These are phyloP conservation scores for Claviceps purpurea DNA, from an alignment of 2,329 filamentous ascomycete genomes.

Conservation along the genomic window DNA sequence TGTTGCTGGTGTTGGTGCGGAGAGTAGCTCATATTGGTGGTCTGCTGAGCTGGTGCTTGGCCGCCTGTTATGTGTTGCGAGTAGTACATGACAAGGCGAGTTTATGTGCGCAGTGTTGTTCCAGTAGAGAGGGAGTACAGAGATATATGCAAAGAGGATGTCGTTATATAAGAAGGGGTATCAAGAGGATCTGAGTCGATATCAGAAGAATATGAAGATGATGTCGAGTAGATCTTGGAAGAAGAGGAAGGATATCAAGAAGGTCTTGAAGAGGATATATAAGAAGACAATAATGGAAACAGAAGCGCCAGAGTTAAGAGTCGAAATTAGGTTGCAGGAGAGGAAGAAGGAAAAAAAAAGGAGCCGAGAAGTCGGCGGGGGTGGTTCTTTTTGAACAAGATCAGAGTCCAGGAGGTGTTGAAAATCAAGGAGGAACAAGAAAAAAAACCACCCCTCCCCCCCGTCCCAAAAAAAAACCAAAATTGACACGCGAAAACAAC, in stretches of 20 bases:
- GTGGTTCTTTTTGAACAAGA: slow-evolving; percentile 6
- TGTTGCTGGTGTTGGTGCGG: slow-evolving; percentile 13
- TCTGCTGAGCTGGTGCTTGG: slow-evolving; percentile 61
- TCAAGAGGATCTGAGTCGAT: slow-evolving; percentile 39
- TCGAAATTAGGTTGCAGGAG: background rate
- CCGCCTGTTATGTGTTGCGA: slow-evolving; percentile 66
- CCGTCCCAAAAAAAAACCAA: background rate
- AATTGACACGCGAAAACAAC: slow-evolving; percentile 1
- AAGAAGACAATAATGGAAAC: background rate
- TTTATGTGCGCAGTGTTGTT: no score
- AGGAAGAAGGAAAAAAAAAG: slow-evolving; percentile 10
- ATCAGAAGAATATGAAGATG: background rate
- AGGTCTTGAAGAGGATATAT: no score
- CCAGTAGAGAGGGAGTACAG: no score
- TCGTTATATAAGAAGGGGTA: no score
- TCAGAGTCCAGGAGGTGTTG: slow-evolving; percentile 12
- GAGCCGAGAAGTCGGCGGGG: slow-evolving; percentile 9
- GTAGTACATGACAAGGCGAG: slow-evolving; percentile 54
- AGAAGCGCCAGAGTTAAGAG: background rate
- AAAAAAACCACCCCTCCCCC: slow-evolving; percentile 11
- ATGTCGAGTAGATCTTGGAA: no score
- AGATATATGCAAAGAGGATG: background rate
- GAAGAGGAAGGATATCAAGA: no score
- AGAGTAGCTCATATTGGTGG: slow-evolving; percentile 60
- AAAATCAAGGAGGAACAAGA: slow-evolving; percentile 12